Percentiles rank a stretch among this genome's conserved stretches.
phyloP scores from a whole-genome alignment of 2,329 filamentous ascomycete species.

The Monosporascus sp. region DNA sequence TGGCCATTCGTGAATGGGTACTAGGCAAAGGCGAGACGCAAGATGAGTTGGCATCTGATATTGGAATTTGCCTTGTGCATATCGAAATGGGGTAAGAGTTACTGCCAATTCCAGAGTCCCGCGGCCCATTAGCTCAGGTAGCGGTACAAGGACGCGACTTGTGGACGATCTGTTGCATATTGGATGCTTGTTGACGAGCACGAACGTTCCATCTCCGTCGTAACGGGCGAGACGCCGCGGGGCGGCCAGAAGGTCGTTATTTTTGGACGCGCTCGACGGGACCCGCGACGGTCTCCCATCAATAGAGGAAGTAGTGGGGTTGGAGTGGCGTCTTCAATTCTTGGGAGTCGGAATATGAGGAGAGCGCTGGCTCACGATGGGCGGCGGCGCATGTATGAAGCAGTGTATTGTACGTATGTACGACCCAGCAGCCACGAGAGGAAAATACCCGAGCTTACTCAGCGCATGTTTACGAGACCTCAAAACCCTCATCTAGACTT shows the following conservation, averaged over 20 bases:
- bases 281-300: too few relatives aligned
- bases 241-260: not conserved
- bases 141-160: constrained; percentile 22
- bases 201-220: not conserved
- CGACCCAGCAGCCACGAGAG: not conserved
- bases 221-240: not conserved
- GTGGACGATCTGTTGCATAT: not conserved
- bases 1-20: constrained; percentile 21
- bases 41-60: constrained; percentile 72
- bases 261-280: not conserved
- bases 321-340: not conserved
- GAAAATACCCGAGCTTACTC: not conserved
- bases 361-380: not conserved
- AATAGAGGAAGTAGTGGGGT: not conserved
- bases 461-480: not conserved
- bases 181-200: not conserved
- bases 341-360: not conserved
- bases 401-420: not conserved
- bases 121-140: constrained; percentile 18
- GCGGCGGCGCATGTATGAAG: not conserved
- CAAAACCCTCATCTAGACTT: not conserved
- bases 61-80: constrained; percentile 37
- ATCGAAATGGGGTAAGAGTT: constrained; percentile 27
- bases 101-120: constrained; percentile 14
- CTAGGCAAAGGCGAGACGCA: constrained; percentile 39